These are phyloP conservation scores for Rhodotorula glutinis DNA, from an alignment of 1,284 basidiomycete genomes.

Conservation along the genomic window DNA sequence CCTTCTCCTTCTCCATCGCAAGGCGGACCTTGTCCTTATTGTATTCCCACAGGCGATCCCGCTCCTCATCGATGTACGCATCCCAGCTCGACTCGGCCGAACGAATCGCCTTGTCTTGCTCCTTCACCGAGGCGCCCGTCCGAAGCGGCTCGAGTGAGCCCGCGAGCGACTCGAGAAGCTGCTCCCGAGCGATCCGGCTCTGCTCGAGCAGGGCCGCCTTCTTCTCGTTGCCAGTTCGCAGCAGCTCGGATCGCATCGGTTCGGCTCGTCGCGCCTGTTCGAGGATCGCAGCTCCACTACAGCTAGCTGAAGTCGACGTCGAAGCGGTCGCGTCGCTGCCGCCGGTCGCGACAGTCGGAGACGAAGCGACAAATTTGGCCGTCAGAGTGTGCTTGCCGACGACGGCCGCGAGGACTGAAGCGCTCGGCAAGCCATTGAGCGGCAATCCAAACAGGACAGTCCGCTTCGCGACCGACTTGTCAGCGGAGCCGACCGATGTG, in stretches of 20 bases:
- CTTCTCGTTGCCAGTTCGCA: slow-evolving; percentile 6
- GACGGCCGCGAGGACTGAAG: slow-evolving; percentile 38
- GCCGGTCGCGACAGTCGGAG: background rate
- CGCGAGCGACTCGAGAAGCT: slow-evolving; percentile 22
- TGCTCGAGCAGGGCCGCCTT: slow-evolving; percentile 9
- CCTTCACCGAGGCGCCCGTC: background rate
- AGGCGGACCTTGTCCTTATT: slow-evolving; percentile 18
- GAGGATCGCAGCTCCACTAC: background rate
- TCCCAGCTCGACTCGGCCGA: slow-evolving; percentile 26
- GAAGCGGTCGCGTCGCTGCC: background rate
- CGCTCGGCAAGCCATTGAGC: slow-evolving; percentile 27
- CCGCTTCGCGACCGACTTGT: slow-evolving; percentile 3
- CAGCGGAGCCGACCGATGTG: background rate
- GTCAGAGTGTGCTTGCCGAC: slow-evolving; percentile 40
- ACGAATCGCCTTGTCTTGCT: slow-evolving; percentile 15
- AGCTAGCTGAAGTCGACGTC: background rate
- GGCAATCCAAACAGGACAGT: slow-evolving; percentile 35
- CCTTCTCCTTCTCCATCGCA: slow-evolving; percentile 28
- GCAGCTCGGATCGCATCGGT: slow-evolving; percentile 19
- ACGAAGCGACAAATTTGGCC: slow-evolving; percentile 19
- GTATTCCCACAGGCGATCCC: slow-evolving; percentile 22
- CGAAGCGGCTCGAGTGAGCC: slow-evolving; percentile 9
- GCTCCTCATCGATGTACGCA: slow-evolving; percentile 20
- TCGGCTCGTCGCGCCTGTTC: slow-evolving; percentile 23
- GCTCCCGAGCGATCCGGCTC: slow-evolving; percentile 14